phyloP scores from a whole-genome alignment of 2,329 filamentous ascomycete genomes.

The Colletotrichum orbiculare region DNA sequence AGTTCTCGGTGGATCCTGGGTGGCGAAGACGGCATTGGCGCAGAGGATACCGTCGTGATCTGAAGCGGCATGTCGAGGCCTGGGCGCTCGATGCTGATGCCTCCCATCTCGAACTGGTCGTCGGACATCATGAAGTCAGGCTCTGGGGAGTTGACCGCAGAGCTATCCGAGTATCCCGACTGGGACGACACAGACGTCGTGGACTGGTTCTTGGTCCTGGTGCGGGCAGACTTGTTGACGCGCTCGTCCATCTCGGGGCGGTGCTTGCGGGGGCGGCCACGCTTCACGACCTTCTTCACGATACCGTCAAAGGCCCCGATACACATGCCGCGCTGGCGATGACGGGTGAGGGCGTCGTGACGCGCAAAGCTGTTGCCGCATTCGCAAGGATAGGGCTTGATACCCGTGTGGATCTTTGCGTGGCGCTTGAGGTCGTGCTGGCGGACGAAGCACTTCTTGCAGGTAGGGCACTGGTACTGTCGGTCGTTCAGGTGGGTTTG shows the following conservation, averaged over 20 bases:
- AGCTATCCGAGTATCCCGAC: slow-evolving; percentile 68
- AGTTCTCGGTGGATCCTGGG: slow-evolving; percentile 48
- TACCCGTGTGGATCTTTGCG: slow-evolving; percentile 95
- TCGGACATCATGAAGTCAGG: slow-evolving; percentile 52
- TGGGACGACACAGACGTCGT: slow-evolving; percentile 60
- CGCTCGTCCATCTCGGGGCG: slow-evolving; percentile 67
- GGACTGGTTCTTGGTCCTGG: slow-evolving; percentile 68
- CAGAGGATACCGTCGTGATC: slow-evolving; percentile 57
- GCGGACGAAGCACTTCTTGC: slow-evolving; percentile 94
- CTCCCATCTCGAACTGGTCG: slow-evolving; percentile 58
- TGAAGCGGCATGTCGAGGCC: slow-evolving; percentile 39
- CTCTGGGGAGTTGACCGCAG: slow-evolving; percentile 63
- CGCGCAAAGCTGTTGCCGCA: slow-evolving; percentile 96
- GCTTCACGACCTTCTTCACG: slow-evolving; percentile 69
- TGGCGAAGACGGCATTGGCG: slow-evolving; percentile 49
- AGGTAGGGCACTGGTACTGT: slow-evolving; percentile 93
- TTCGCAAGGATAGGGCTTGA: slow-evolving; percentile 94
- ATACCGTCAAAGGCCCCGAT: slow-evolving; percentile 90
- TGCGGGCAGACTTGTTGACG: slow-evolving; percentile 66
- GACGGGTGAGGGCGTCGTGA: slow-evolving; percentile 93
- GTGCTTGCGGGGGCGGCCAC: slow-evolving; percentile 72
- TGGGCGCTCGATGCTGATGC: slow-evolving; percentile 40
- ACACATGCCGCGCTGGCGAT: slow-evolving; percentile 96
- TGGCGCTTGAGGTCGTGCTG: slow-evolving; percentile 98
- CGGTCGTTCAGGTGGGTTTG: slow-evolving; percentile 97